Percentiles rank a stretch among this genome's conserved stretches.
phyloP scores from a whole-genome alignment of 2,329 filamentous ascomycete genomes.

The Gnomoniopsis smithogilvyi region DNA sequence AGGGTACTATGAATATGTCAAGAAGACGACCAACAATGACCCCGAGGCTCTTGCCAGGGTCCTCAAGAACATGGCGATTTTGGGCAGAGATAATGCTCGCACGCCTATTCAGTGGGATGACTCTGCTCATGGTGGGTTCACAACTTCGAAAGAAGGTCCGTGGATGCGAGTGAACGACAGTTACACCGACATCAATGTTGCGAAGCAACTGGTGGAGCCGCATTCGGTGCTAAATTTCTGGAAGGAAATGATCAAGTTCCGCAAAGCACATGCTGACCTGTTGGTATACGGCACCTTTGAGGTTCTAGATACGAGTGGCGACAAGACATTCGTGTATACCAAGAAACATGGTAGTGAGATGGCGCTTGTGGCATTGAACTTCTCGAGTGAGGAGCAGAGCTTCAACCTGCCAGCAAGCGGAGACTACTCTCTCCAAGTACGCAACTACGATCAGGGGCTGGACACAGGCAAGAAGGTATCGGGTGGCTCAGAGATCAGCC shows the following conservation, averaged over 20 bases:
- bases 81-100: slow-evolving; percentile 64
- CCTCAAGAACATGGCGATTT: slow-evolving; percentile 50
- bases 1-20: slow-evolving; percentile 40
- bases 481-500: slow-evolving; percentile 13
- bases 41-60: slow-evolving; percentile 41
- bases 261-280: slow-evolving; percentile 53
- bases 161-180: slow-evolving; percentile 65
- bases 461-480: slow-evolving; percentile 5
- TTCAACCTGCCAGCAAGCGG: slow-evolving; percentile 24
- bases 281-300: slow-evolving; percentile 62
- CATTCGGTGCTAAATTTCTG: slow-evolving; percentile 59
- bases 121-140: slow-evolving; percentile 59
- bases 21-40: slow-evolving; percentile 24
- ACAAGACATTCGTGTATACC: slow-evolving; percentile 41
- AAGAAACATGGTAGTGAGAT: slow-evolving; percentile 31
- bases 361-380: slow-evolving; percentile 39
- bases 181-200: slow-evolving; percentile 54
- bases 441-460: slow-evolving; percentile 26
- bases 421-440: slow-evolving; percentile 23
- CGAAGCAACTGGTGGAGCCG: slow-evolving; percentile 38
- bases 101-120: slow-evolving; percentile 66
- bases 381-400: slow-evolving; percentile 35
- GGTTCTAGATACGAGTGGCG: slow-evolving; percentile 44
- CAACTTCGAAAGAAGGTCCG: slow-evolving; percentile 35
- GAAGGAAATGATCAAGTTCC: slow-evolving; percentile 49